Evolutionary conservation across 2,329 filamentous ascomycete genomes (phyloP), one percentile per base, ranked within the genome.

Genomic region (Pestalotiopsis sp.): DNA sequence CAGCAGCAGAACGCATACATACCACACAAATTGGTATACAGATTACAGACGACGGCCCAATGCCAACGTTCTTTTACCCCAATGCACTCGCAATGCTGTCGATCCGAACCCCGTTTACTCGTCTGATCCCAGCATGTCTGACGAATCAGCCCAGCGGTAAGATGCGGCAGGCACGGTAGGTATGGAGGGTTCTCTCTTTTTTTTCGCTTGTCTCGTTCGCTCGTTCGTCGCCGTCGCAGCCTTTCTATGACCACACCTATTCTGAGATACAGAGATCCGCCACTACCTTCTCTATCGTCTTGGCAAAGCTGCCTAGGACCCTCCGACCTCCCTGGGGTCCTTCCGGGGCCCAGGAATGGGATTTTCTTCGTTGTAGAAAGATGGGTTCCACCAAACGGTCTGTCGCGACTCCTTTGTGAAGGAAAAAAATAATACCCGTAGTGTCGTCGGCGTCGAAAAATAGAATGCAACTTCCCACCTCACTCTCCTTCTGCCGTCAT

Each of bases 231-330:
- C 31, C 7, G 31, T 36, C 31, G 31, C 31, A 36, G 31, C 11
- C 25, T 36, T 36, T 36, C 59, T 39, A 39, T 36, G 13, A 62
- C 59, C 59, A 62, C 59, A 62, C 31, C 59, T 39, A 41, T 62
- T 62, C 27, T 13, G 17, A 52, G 31, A 36, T 62, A 20, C 59
- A 36, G 17, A n/a, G 17, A n/a, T 62, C 31, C 59, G 59, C 59
- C 36, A 52, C 45, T 52, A 52, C 27, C 59, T 62, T 38, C 59
- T 62, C 59, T 62, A 62, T 62, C 59, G 59, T 62, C 59, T 62
- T 62, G 59, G 59, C 59, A 62, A 39, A 62, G 27, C 59, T 39
- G 27, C 36, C 59, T 36, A 62, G 59, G 59, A 36, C 17, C 45
- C 45, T 20, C 20, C 45, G 17, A 52, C 45, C 45, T 52, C 17